A percentile compares a stretch with the other conserved stretches of the same genome.
Evolutionary conservation across 2,329 filamentous ascomycete genomes (phyloP).

Genomic region (Fusarium foetens): DNA sequence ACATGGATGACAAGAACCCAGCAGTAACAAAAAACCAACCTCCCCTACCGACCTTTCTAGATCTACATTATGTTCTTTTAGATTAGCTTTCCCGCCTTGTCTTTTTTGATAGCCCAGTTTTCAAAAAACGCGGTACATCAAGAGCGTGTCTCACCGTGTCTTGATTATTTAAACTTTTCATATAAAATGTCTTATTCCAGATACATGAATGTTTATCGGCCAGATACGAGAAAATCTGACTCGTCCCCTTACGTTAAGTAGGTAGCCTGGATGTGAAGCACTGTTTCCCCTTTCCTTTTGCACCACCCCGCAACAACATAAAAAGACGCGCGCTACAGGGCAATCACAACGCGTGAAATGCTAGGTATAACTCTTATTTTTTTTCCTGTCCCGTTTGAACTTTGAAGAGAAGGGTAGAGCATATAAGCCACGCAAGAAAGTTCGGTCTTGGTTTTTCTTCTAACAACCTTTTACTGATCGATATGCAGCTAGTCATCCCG

Average conservation of each 20-base stretch:
- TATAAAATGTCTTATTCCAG: constrained; percentile 18
- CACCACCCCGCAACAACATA: constrained; percentile 37
- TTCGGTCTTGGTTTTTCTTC: neutral
- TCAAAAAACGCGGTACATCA: constrained; percentile 12
- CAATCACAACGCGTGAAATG: constrained; percentile 30
- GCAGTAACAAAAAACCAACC: constrained; percentile 28
- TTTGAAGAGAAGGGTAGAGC: neutral
- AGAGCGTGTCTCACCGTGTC: constrained; percentile 23
- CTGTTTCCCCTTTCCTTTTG: constrained; percentile 29
- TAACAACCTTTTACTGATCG: neutral
- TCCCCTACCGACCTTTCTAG: constrained; percentile 27
- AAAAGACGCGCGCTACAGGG: constrained; percentile 34
- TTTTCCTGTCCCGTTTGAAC: neutral
- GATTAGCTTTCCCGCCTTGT: constrained; percentile 30
- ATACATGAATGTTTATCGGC: constrained; percentile 3
- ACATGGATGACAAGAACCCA: constrained; percentile 4
- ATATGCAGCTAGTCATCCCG: constrained; percentile 27
- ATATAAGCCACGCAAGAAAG: neutral
- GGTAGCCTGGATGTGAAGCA: neutral
- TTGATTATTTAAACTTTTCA: constrained; percentile 24
- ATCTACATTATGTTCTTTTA: constrained; percentile 14
- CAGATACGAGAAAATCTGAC: constrained; percentile 29
- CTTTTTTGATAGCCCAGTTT: constrained; percentile 15
- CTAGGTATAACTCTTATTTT: constrained; percentile 23
- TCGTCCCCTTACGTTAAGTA: constrained; percentile 35